Percentiles rank a stretch among this genome's conserved stretches.
These are phyloP conservation scores for Chlamydomonas asymmetrica DNA, from an alignment of 139 green algal species.

Conservation along the genomic window DNA sequence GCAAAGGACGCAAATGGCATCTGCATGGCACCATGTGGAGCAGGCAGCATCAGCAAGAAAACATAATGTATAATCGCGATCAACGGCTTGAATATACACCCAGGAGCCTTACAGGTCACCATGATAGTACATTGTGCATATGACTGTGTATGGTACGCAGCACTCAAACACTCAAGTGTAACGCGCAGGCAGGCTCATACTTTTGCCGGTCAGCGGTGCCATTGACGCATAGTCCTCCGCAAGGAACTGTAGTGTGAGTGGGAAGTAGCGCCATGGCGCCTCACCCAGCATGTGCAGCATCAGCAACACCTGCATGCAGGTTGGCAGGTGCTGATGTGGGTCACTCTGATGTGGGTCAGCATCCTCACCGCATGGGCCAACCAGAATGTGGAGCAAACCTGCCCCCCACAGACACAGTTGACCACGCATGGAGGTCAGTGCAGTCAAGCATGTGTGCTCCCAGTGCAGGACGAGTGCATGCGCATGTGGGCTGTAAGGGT, in stretches of 20 bases:
- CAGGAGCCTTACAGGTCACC: no score
- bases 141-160: neutral
- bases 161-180: neutral
- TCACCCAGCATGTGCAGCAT: slow-evolving; percentile 79
- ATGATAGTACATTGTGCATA: neutral
- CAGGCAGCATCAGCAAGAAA: no score
- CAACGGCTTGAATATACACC: neutral
- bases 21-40: no score
- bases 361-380: neutral
- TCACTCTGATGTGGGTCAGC: neutral
- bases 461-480: no score
- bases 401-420: neutral
- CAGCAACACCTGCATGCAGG: slow-evolving; percentile 54
- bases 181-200: no score
- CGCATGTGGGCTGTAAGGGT: neutral
- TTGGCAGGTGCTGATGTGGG: neutral
- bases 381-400: neutral
- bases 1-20: no score
- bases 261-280: slow-evolving; percentile 78
- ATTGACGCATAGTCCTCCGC: slow-evolving; percentile 31
- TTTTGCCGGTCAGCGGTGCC: slow-evolving; percentile 1
- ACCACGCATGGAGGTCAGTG: no score
- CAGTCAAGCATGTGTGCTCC: neutral
- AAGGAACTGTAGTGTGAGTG: slow-evolving; percentile 82
- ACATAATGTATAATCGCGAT: neutral